phyloP scores from a whole-genome alignment of 75 land plant species.

The Selaginella moellendorffii region DNA sequence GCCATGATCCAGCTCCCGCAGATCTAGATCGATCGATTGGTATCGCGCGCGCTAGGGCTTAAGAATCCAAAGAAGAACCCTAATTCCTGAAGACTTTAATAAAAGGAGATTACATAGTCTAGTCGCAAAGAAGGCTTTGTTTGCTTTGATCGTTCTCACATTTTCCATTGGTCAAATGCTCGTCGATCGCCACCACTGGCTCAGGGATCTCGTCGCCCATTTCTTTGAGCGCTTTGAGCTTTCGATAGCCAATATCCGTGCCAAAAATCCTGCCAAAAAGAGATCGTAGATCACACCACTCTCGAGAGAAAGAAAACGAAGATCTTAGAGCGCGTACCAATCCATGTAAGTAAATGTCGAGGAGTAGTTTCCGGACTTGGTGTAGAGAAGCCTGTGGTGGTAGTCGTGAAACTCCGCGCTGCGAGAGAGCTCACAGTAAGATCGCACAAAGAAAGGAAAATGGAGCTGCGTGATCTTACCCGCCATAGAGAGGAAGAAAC shows the following conservation, averaged over 20 bases:
- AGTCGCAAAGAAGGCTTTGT: too few species aligned
- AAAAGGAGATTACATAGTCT: too few species aligned
- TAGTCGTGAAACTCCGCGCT: conserved; percentile 98
- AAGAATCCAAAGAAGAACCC: too few species aligned
- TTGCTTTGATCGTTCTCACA: too few species aligned
- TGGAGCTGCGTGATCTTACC: conserved; percentile 24
- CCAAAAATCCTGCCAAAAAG: conserved; percentile 70
- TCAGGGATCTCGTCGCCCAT: neutral
- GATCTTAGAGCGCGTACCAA: conserved; percentile 33
- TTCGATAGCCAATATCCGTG: conserved; percentile 78
- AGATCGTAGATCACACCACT: conserved; percentile 2
- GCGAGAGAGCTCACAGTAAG: too few species aligned
- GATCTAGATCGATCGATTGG: too few species aligned
- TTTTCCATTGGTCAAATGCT: too few species aligned
- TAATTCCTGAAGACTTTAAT: too few species aligned
- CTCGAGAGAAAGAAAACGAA: neutral
- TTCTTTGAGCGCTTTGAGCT: conserved; percentile 48
- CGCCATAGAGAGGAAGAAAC: conserved; percentile 82
- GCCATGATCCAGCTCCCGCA: too few species aligned
- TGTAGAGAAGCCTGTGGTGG: conserved; percentile 91
- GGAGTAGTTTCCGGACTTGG: conserved; percentile 95
- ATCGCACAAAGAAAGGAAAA: too few species aligned
- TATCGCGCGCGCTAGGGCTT: too few species aligned
- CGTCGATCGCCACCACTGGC: too few species aligned
- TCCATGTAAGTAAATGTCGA: conserved; percentile 99